Evolutionary conservation across 2,329 filamentous ascomycete genomes (phyloP).

Genomic region (Phialophora expanda): DNA sequence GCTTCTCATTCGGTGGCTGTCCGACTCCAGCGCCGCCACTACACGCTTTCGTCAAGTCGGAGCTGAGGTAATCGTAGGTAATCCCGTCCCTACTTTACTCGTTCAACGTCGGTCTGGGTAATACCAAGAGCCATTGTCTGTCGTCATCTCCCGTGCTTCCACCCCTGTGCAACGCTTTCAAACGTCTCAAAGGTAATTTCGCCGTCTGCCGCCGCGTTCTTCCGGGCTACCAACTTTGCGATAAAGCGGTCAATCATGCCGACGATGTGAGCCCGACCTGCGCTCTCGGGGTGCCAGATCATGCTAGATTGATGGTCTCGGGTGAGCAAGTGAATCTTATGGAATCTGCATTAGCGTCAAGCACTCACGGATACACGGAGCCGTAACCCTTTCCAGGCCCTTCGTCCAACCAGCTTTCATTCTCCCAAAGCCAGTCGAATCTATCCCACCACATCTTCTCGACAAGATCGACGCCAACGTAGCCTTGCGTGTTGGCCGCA

Average conservation of each 20-base stretch:
- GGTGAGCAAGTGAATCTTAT: slow-evolving; percentile 21
- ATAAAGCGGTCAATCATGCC: slow-evolving; percentile 41
- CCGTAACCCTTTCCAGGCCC: slow-evolving; percentile 39
- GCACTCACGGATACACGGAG: slow-evolving; percentile 35
- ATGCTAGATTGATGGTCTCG: slow-evolving; percentile 26
- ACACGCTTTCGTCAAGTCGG: neutral
- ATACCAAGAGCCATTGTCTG: neutral
- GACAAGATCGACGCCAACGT: slow-evolving; percentile 61
- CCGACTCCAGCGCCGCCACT: slow-evolving; percentile 8
- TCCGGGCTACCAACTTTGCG: slow-evolving; percentile 32
- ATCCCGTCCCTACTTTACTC: slow-evolving; percentile 1
- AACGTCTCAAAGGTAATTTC: slow-evolving; percentile 41
- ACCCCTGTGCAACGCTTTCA: slow-evolving; percentile 37
- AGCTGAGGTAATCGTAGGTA: slow-evolving; percentile 29
- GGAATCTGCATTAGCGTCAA: slow-evolving; percentile 7
- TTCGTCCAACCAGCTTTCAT: slow-evolving; percentile 43
- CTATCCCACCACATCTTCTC: slow-evolving; percentile 67
- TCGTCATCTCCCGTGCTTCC: slow-evolving; percentile 31
- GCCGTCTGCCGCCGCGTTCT: slow-evolving; percentile 33
- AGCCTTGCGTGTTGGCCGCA: slow-evolving; percentile 60
- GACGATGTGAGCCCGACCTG: slow-evolving; percentile 39
- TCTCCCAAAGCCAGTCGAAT: slow-evolving; percentile 61
- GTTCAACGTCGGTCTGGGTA: neutral
- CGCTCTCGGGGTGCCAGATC: slow-evolving; percentile 41
- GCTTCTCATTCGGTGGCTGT: slow-evolving; percentile 2